Conservation (phyloP, 2,329 filamentous ascomycete genomes). For the Aspergillus pseudoglaucus region DNA sequence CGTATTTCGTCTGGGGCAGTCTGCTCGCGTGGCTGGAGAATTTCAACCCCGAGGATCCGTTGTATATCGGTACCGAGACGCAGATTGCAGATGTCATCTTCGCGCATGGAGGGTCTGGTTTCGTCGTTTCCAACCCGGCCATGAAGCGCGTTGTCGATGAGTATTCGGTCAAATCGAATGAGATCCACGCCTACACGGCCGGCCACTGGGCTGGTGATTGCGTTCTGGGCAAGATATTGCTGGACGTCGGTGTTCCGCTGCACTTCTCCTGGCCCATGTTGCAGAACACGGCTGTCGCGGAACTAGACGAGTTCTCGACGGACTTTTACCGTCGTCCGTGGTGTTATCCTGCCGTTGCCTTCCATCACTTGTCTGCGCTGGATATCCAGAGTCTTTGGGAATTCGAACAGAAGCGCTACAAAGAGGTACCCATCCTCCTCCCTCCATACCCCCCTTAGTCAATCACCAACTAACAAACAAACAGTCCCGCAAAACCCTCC, state of each 20-base stretch:
- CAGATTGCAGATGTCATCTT: slow-evolving; percentile 46
- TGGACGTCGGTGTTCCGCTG: slow-evolving; percentile 41
- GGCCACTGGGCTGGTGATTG: slow-evolving; percentile 47
- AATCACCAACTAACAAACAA: slow-evolving; percentile 14
- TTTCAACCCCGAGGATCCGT: slow-evolving; percentile 43
- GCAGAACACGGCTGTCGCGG: slow-evolving; percentile 37
- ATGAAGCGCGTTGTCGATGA: slow-evolving; percentile 40
- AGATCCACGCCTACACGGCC: slow-evolving; percentile 42
- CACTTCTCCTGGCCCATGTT: slow-evolving; percentile 45
- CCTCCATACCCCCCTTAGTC: neutral
- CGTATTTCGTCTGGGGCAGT: slow-evolving; percentile 50
- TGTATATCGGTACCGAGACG: slow-evolving; percentile 51
- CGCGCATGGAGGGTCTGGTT: slow-evolving; percentile 49
- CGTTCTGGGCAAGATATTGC: slow-evolving; percentile 43
- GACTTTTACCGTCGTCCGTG: slow-evolving; percentile 39
- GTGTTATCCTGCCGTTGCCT: slow-evolving; percentile 46
- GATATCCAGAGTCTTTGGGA: slow-evolving; percentile 40
- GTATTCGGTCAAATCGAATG: slow-evolving; percentile 35
- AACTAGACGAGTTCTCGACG: slow-evolving; percentile 38
- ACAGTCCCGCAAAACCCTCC: slow-evolving; percentile 12
- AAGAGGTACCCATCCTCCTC: slow-evolving; percentile 47
- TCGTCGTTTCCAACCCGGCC: slow-evolving; percentile 46
- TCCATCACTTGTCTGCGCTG: slow-evolving; percentile 42
- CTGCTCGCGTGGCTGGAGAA: slow-evolving; percentile 48
- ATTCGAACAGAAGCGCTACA: slow-evolving; percentile 49